A percentile compares a stretch with the other conserved stretches of the same genome.
Conservation (phyloP, 495 filamentous ascomycete genomes). For the Hypoxylon fuscum region DNA sequence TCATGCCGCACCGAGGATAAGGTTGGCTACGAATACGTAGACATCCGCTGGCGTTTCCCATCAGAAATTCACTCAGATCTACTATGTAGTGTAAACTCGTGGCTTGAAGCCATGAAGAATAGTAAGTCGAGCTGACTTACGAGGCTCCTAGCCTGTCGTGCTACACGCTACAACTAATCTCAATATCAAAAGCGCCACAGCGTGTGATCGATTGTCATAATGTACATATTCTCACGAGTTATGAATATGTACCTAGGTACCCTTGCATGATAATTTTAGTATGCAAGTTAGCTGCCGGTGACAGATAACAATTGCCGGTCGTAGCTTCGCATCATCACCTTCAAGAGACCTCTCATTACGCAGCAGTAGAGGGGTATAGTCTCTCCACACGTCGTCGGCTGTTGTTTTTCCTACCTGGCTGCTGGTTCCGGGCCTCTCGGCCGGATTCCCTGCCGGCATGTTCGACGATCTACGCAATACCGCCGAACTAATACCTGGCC, state of each 20-base stretch:
- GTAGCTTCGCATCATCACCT: constrained; percentile 26
- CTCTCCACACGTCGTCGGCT: constrained; percentile 41
- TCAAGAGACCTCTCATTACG: constrained; percentile 24
- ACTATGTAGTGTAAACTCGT: not conserved
- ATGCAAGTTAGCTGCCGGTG: constrained; percentile 39
- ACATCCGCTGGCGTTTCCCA: constrained; percentile 13
- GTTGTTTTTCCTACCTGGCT: constrained; percentile 41
- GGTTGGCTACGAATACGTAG: constrained; percentile 24
- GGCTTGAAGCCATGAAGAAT: not conserved
- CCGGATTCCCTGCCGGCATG: constrained; percentile 36
- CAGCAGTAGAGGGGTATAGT: constrained; percentile 28
- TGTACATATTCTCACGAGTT: constrained; percentile 6
- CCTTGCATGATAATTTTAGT: constrained; percentile 41
- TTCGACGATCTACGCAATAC: constrained; percentile 34
- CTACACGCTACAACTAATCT: not conserved
- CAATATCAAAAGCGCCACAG: constrained; percentile 11
- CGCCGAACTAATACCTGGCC: constrained; percentile 21
- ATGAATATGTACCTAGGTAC: constrained; percentile 26
- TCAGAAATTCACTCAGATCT: not conserved
- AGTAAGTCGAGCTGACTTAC: constrained; percentile 20
- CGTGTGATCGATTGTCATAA: constrained; percentile 25
- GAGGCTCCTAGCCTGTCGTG: constrained; percentile 30
- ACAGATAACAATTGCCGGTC: constrained; percentile 42
- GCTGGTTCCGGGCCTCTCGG: constrained; percentile 31
- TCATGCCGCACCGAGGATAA: constrained; percentile 4